Conservation (phyloP, 2,329 filamentous ascomycete species). For the Tolypocladium ovalisporum region DNA sequence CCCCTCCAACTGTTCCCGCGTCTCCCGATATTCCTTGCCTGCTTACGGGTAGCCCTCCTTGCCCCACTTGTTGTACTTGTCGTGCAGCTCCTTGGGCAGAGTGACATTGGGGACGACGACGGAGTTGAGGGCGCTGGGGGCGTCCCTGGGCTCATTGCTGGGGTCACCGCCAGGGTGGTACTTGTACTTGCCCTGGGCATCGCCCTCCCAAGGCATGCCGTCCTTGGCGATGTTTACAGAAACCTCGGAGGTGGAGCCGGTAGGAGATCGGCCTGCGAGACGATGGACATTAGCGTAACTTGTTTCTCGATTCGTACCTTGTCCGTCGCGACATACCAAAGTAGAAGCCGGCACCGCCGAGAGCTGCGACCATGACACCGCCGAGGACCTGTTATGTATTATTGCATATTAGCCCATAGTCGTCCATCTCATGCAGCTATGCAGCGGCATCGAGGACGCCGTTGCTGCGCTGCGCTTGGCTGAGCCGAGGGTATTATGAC, state of each 20-base stretch:
- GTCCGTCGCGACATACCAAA: conserved; percentile 46
- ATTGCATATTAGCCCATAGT: background rate
- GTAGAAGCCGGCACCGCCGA: conserved; percentile 83
- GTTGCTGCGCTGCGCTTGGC: conserved; percentile 2
- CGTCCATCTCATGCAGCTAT: background rate
- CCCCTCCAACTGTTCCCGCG: background rate
- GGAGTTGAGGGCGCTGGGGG: conserved; percentile 88
- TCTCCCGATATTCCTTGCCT: background rate
- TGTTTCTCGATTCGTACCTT: background rate
- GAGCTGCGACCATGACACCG: conserved; percentile 80
- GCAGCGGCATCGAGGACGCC: background rate
- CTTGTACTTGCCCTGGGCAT: conserved; percentile 54
- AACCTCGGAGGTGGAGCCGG: conserved; percentile 71
- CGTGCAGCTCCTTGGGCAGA: conserved; percentile 85
- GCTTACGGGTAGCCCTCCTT: conserved; percentile 76
- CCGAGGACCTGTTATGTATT: conserved; percentile 85
- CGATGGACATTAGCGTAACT: background rate
- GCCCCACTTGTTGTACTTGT: conserved; percentile 99
- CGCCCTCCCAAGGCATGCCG: conserved; percentile 87
- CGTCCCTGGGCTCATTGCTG: conserved; percentile 67
- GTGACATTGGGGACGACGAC: conserved; percentile 91
- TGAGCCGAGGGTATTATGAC: conserved; percentile 21
- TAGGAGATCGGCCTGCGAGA: conserved; percentile 64
- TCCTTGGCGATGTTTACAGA: conserved; percentile 61
- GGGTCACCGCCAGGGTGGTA: conserved; percentile 81